Percentiles rank a stretch among this genome's conserved stretches.
These are phyloP conservation scores for Candida krabiensis DNA, from an alignment of 805 yeast species.

Conservation along the genomic window DNA sequence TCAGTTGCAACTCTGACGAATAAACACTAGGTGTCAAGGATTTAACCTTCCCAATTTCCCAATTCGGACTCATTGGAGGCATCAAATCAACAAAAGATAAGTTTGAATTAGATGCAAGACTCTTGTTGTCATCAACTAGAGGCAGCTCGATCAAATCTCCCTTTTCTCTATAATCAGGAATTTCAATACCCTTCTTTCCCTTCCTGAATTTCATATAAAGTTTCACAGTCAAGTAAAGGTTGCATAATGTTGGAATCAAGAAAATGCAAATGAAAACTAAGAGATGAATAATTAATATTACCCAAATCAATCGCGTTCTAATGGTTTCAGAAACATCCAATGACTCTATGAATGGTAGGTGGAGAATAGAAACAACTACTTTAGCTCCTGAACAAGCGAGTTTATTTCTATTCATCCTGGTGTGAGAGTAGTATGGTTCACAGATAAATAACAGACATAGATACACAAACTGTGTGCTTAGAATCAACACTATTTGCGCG, in stretches of 20 bases:
- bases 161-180: constrained; percentile 21
- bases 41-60: neutral
- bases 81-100: constrained; percentile 3
- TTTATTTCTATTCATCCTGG: constrained; percentile 31
- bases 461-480: constrained; percentile 36
- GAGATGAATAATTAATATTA: constrained; percentile 42
- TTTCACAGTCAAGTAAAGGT: constrained; percentile 26
- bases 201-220: constrained; percentile 15
- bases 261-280: constrained; percentile 24
- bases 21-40: constrained; percentile 13
- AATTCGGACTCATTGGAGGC: neutral
- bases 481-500: constrained; percentile 42
- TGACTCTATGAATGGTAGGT: constrained; percentile 42
- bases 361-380: constrained; percentile 39
- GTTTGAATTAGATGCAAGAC: constrained; percentile 4
- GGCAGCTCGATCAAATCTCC: constrained; percentile 25
- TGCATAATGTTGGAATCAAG: constrained; percentile 28
- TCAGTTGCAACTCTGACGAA: constrained; percentile 23
- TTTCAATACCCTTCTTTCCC: constrained; percentile 23
- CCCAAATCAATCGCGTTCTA: constrained; percentile 44
- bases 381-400: constrained; percentile 39
- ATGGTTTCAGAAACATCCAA: constrained; percentile 37
- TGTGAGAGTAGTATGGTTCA: constrained; percentile 35
- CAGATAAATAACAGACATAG: constrained; percentile 23
- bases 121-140: constrained; percentile 9